These are phyloP conservation scores for Schwanniomyces polymorphus DNA, from an alignment of 805 yeast genomes.

Conservation along the genomic window DNA sequence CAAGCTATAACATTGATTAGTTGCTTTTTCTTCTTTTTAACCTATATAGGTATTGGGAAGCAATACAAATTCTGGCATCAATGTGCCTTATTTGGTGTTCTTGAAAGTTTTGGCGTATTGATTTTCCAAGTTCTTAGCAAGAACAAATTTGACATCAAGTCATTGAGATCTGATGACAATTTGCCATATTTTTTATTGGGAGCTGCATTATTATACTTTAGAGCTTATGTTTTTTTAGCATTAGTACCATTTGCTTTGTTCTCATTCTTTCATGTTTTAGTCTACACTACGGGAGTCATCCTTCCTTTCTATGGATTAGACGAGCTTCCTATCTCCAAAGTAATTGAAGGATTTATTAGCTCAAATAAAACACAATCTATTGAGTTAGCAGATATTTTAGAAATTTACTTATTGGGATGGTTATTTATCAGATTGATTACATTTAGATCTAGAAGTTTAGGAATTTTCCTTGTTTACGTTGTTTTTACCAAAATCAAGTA, in stretches of 20 bases:
- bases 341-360: conserved; percentile 34
- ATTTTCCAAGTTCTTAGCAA: conserved; percentile 52
- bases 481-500: conserved; percentile 74
- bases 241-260: conserved; percentile 73
- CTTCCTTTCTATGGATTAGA: conserved; percentile 58
- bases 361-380: conserved; percentile 37
- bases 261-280: conserved; percentile 79
- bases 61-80: conserved; percentile 49
- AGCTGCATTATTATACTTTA: conserved; percentile 49
- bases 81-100: conserved; percentile 59
- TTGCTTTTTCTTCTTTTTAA: conserved; percentile 28
- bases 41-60: conserved; percentile 30
- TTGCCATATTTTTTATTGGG: conserved; percentile 65
- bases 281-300: conserved; percentile 63
- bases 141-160: conserved; percentile 20
- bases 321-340: conserved; percentile 33
- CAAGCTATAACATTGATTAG: conserved; percentile 36
- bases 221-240: conserved; percentile 62
- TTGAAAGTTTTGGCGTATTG: conserved; percentile 76
- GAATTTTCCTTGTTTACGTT: conserved; percentile 53
- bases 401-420: conserved; percentile 43
- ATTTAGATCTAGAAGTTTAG: conserved; percentile 64
- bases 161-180: conserved; percentile 55
- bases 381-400: conserved; percentile 39
- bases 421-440: conserved; percentile 52